Evolutionary conservation across 148 eudicot species (phyloP).

Genomic region (Vaccinium darrowii): DNA sequence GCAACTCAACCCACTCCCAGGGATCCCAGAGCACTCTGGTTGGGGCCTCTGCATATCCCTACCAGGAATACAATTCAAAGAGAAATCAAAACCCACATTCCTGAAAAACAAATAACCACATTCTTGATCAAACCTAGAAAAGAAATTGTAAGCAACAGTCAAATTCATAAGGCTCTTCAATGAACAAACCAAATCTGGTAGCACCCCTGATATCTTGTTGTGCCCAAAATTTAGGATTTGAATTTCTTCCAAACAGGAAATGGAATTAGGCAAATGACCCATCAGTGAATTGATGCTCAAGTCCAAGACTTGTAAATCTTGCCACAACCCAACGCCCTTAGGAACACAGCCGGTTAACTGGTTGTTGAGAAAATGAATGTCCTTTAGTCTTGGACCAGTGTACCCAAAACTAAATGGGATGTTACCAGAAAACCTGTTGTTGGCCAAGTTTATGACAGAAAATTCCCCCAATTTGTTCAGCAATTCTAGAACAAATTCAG

Average conservation of each 20-base stretch:
- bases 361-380: slow-evolving; percentile 69
- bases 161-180: slow-evolving; percentile 57
- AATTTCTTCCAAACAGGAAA: slow-evolving; percentile 69
- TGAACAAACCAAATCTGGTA: slow-evolving; percentile 73
- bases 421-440: slow-evolving; percentile 54
- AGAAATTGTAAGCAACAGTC: slow-evolving; percentile 76
- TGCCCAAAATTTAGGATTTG: slow-evolving; percentile 72
- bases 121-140: slow-evolving; percentile 62
- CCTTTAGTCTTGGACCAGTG: slow-evolving; percentile 60
- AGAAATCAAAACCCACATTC: slow-evolving; percentile 67
- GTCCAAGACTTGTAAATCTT: slow-evolving; percentile 73
- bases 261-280: slow-evolving; percentile 81
- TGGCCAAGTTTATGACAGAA: slow-evolving; percentile 82
- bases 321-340: slow-evolving; percentile 66
- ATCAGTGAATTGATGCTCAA: slow-evolving; percentile 61
- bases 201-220: slow-evolving; percentile 61
- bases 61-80: slow-evolving; percentile 79
- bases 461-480: slow-evolving; percentile 53
- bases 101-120: slow-evolving; percentile 47
- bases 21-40: slow-evolving; percentile 58
- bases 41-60: slow-evolving; percentile 63
- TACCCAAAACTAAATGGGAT: slow-evolving; percentile 76
- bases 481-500: too few relatives aligned
- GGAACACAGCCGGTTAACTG: slow-evolving; percentile 80
- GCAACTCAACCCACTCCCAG: slow-evolving; percentile 55